A percentile compares a stretch with the other conserved stretches of the same genome.
phyloP scores from a whole-genome alignment of 2,329 filamentous ascomycete species.

The Lachnum nothofagi region DNA sequence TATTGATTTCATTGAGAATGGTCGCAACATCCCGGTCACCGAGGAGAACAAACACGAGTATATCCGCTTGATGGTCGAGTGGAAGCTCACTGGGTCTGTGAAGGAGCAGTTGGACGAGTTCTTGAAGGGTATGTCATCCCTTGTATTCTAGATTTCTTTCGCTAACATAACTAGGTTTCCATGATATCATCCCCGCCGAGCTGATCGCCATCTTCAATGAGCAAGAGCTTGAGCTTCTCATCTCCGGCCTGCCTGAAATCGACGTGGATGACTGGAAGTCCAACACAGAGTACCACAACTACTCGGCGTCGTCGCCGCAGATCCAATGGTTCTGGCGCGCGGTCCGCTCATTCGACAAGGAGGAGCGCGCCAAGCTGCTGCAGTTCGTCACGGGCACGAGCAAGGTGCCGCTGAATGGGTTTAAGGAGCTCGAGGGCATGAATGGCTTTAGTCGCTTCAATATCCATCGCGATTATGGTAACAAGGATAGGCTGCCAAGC shows the following conservation, averaged over 20 bases:
- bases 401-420: conserved; percentile 96
- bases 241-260: conserved; percentile 94
- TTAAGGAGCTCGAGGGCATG: conserved; percentile 99
- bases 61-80: conserved; percentile 87
- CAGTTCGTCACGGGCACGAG: conserved; percentile 98
- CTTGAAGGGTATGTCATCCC: conserved; percentile 58
- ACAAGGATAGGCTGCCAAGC: conserved; percentile 89
- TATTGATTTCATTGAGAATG: conserved; percentile 80
- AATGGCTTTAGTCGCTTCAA: conserved; percentile 98
- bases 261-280: conserved; percentile 99
- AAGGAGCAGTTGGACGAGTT: conserved; percentile 93
- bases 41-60: conserved; percentile 99
- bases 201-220: conserved; percentile 97
- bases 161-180: conserved; percentile 63
- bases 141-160: not conserved
- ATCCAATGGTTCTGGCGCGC: conserved; percentile 99
- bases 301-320: conserved; percentile 86
- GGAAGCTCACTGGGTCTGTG: conserved; percentile 85
- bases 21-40: conserved; percentile 86
- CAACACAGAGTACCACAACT: conserved; percentile 98
- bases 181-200: conserved; percentile 93
- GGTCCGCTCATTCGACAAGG: conserved; percentile 94
- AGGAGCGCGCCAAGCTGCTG: conserved; percentile 92
- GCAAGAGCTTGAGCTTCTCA: conserved; percentile 91
- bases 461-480: conserved; percentile 95